These are phyloP conservation scores for Flaveria linearis DNA, from an alignment of 129 eudicot species.

Conservation along the genomic window DNA sequence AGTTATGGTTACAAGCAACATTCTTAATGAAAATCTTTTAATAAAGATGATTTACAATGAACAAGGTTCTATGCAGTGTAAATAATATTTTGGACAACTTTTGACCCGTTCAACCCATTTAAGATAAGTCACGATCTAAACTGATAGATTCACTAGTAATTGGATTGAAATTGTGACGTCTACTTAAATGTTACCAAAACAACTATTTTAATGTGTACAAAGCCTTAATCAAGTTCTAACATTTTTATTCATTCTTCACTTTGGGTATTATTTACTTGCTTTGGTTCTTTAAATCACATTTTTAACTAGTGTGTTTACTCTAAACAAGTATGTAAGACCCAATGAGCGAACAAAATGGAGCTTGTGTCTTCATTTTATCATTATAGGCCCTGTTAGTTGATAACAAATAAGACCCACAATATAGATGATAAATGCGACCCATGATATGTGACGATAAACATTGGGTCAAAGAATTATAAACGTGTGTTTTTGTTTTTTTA, in stretches of 20 bases:
- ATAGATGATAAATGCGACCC: too few relatives aligned
- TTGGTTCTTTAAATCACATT: neutral
- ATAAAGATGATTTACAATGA: neutral
- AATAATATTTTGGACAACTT: neutral
- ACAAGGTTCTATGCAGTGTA: neutral
- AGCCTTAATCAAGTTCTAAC: neutral
- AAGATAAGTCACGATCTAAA: too few relatives aligned
- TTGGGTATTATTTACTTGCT: slow-evolving; percentile 7
- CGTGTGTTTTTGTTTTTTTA: slow-evolving; percentile 22
- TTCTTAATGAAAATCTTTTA: neutral
- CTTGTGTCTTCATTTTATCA: neutral
- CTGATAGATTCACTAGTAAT: neutral
- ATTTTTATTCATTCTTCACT: too few relatives aligned
- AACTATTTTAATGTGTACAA: neutral
- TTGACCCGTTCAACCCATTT: neutral
- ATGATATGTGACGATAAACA: neutral
- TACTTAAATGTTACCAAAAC: neutral
- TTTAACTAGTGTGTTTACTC: neutral
- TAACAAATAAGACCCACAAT: neutral
- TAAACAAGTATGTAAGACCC: neutral
- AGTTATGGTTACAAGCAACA: neutral
- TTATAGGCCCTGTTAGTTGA: neutral
- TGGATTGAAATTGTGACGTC: neutral
- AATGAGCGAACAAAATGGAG: neutral
- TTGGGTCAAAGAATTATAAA: neutral